Evolutionary conservation across 2,329 filamentous ascomycete genomes (phyloP).

Genomic region (Aspergillus oerlinghausenensis): DNA sequence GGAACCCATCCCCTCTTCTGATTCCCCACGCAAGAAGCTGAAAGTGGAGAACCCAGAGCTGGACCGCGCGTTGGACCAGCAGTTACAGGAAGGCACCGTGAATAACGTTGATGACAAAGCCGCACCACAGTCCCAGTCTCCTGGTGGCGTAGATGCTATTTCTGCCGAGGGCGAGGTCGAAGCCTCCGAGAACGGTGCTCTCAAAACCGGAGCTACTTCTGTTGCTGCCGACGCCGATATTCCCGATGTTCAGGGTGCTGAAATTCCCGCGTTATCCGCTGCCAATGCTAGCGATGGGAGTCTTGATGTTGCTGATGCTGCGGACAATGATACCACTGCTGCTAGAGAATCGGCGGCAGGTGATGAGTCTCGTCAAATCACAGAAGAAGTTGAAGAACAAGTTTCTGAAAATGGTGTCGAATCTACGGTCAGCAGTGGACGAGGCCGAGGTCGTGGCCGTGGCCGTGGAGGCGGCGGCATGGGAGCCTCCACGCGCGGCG

Average conservation of each 20-base stretch:
- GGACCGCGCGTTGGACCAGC: conserved; percentile 17
- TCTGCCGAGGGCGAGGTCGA: background rate
- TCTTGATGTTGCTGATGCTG: background rate
- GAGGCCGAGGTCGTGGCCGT: conserved; percentile 30
- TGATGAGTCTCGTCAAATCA: conserved; percentile 17
- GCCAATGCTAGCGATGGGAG: background rate
- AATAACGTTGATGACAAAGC: conserved; percentile 18
- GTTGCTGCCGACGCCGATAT: background rate
- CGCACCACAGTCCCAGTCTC: conserved; percentile 14
- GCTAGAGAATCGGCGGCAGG: conserved; percentile 10
- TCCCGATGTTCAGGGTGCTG: background rate
- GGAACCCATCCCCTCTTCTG: conserved; percentile 12
- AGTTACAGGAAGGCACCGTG: conserved; percentile 9
- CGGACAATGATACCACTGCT: background rate
- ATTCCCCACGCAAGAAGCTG: conserved; percentile 23
- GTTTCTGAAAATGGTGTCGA: conserved; percentile 16
- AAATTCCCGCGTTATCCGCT: conserved; percentile 1
- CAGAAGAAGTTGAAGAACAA: conserved; percentile 21
- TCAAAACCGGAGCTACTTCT: conserved; percentile 6
- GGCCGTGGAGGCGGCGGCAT: conserved; percentile 31
- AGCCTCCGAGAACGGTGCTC: conserved; percentile 3
- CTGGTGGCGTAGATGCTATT: conserved; percentile 5
- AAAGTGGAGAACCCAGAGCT: conserved; percentile 28
- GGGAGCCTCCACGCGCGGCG: conserved; percentile 19
- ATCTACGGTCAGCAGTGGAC: conserved; percentile 21